Base-by-base conservation (phyloP, 345 rosid species). In the Aegle marmelos region DNA sequence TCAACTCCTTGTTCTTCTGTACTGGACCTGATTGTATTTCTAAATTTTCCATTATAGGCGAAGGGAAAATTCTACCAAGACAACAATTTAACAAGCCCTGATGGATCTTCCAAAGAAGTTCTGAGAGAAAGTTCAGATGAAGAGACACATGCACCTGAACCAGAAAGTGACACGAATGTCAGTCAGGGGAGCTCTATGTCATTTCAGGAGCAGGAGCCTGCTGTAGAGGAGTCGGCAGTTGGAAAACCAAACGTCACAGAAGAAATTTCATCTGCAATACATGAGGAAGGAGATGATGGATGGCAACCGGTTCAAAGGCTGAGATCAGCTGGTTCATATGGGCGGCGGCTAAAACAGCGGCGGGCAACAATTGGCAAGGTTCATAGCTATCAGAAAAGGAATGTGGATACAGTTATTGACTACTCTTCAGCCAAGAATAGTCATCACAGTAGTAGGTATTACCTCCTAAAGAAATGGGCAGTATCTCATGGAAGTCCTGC, bases 291-390 rank as follows among this genome's bases (percentile, higher is more conserved):
- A 63, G 96, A 90, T 79, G 98, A 91, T 82, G 98, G 98, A 59
- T 96, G 99, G 99, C 98, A 96, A 81, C 85, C 98, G 7, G 99
- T 90, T 81, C 99, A 94, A 77, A 91, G 98, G 89, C 93, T 88
- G 24, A 90, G 97, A 84, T 90, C 97, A 73, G 89, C 93, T 83
- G 90, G 88, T 70, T 91, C 91, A 58, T 79, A 86, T 70, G 91
- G 92, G 65, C 90, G 91, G 79, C 85, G 97, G 80, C 61, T 91
- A 77, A 96, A 89, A 91, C 98, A 96, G 85, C 88, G 95, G 74
- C 89, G 97, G 64, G 92, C 97, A 79, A 85, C 91, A 64, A 78
- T 92, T 81, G 91, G 97, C 77, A 96, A 86, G 82, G 89, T 90
- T 72, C 89, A 88, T 79, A 81, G 85, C 75, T 87, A 88, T 82